Conservation (phyloP, 257 asterid species). For the Nicotiana benthamiana region DNA sequence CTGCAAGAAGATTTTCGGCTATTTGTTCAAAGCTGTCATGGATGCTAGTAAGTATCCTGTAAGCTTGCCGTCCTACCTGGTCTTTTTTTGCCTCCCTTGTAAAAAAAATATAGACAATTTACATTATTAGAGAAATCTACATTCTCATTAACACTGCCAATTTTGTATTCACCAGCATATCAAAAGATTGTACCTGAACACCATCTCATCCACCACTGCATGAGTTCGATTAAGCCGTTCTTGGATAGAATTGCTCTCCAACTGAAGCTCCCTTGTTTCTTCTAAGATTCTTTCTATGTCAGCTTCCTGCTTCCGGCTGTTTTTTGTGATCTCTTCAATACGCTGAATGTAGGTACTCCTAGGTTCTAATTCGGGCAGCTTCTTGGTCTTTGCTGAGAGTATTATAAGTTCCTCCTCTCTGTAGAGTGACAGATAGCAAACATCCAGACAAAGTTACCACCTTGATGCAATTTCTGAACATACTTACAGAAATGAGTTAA, state of each 20-base stretch:
- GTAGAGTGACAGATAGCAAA: neutral
- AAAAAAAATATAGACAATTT: neutral
- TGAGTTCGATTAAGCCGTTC: slow-evolving; percentile 73
- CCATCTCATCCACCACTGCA: slow-evolving; percentile 57
- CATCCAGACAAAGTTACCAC: neutral
- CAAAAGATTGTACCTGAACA: slow-evolving; percentile 46
- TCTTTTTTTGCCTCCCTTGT: slow-evolving; percentile 79
- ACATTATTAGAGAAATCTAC: neutral
- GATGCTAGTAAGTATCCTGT: slow-evolving; percentile 48
- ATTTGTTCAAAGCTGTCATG: slow-evolving; percentile 66
- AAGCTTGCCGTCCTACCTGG: slow-evolving; percentile 53
- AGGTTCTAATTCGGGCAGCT: slow-evolving; percentile 44
- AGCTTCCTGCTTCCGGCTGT: slow-evolving; percentile 69
- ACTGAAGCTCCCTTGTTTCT: slow-evolving; percentile 79
- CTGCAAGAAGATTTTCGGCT: slow-evolving; percentile 46
- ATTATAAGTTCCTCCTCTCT: slow-evolving; percentile 53
- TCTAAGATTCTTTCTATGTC: slow-evolving; percentile 62
- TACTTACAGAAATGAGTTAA: neutral
- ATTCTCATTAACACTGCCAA: neutral
- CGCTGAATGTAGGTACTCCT: slow-evolving; percentile 55
- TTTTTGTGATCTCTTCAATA: slow-evolving; percentile 72
- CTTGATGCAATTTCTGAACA: neutral
- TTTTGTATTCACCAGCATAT: neutral
- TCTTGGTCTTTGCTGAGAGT: slow-evolving; percentile 48
- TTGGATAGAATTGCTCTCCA: slow-evolving; percentile 71